phyloP scores from a whole-genome alignment of 805 yeast genomes.

The Saccharomycopsis javanensis region DNA sequence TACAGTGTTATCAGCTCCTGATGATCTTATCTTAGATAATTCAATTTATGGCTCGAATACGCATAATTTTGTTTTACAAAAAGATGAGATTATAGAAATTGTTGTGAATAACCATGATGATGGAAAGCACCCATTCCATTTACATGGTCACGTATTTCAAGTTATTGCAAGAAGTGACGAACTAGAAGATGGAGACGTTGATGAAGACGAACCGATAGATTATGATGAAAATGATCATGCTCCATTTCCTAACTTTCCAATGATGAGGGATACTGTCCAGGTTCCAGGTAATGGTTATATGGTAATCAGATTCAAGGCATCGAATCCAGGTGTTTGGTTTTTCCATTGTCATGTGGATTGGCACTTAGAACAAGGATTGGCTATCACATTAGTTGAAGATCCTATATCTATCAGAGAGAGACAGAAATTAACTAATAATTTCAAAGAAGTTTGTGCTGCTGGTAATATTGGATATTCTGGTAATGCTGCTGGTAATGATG shows the following conservation, averaged over 20 bases:
- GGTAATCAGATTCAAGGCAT: constrained; percentile 64
- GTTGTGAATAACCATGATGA: constrained; percentile 73
- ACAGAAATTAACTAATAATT: constrained; percentile 38
- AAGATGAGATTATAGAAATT: constrained; percentile 60
- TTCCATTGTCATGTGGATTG: constrained; percentile 89
- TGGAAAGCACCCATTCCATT: constrained; percentile 71
- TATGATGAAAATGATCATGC: constrained; percentile 37
- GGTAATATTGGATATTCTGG: constrained; percentile 42
- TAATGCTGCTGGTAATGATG: constrained; percentile 62
- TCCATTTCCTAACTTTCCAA: constrained; percentile 48
- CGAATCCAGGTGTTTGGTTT: constrained; percentile 91
- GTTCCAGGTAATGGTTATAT: constrained; percentile 60
- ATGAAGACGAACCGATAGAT: constrained; percentile 43
- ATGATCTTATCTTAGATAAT: constrained; percentile 39
- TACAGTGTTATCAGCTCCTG: constrained; percentile 55
- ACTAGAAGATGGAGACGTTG: constrained; percentile 13
- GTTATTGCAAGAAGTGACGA: constrained; percentile 43
- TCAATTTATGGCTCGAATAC: constrained; percentile 68
- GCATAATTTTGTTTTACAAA: constrained; percentile 49
- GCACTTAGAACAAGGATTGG: constrained; percentile 78
- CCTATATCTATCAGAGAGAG: constrained; percentile 42
- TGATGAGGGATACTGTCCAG: constrained; percentile 60
- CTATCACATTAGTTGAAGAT: constrained; percentile 61
- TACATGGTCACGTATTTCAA: constrained; percentile 69
- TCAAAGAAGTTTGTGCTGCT: constrained; percentile 38